Conservation (phyloP, 371 early-diverging fungal species). For the Haplosporangium sp. region DNA sequence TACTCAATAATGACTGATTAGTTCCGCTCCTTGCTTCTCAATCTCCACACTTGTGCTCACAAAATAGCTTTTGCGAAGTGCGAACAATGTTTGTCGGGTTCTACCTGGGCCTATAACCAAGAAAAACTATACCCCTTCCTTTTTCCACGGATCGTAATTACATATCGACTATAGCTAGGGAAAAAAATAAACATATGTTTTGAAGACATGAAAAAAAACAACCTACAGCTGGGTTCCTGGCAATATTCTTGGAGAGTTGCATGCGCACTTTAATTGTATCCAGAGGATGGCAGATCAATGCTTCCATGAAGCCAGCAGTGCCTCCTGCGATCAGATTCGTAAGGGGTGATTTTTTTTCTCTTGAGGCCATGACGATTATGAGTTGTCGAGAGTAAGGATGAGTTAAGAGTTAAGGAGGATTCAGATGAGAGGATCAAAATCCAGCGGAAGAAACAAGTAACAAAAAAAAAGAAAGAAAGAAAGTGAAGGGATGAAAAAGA, state of each 20-base stretch:
- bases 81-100: neutral
- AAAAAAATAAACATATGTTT: neutral
- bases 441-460: neutral
- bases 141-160: neutral
- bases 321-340: slow-evolving; percentile 92
- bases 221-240: slow-evolving; percentile 43
- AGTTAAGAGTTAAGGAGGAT: neutral
- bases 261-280: slow-evolving; percentile 98
- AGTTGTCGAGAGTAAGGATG: neutral
- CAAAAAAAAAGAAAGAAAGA: neutral
- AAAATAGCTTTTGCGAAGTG: neutral
- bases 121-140: neutral
- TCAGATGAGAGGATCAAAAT: neutral
- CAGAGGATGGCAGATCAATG: slow-evolving; percentile 93
- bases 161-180: neutral
- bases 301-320: slow-evolving; percentile 94
- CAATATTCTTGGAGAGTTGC: slow-evolving; percentile 77
- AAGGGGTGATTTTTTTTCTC: slow-evolving; percentile 60
- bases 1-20: neutral
- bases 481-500: neutral
- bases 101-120: neutral
- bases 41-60: neutral
- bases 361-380: slow-evolving; percentile 28
- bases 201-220: no score
- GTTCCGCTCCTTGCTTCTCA: neutral